phyloP scores from a whole-genome alignment of 352 stramenopile genomes.

The Elongisporangium anandrum region DNA sequence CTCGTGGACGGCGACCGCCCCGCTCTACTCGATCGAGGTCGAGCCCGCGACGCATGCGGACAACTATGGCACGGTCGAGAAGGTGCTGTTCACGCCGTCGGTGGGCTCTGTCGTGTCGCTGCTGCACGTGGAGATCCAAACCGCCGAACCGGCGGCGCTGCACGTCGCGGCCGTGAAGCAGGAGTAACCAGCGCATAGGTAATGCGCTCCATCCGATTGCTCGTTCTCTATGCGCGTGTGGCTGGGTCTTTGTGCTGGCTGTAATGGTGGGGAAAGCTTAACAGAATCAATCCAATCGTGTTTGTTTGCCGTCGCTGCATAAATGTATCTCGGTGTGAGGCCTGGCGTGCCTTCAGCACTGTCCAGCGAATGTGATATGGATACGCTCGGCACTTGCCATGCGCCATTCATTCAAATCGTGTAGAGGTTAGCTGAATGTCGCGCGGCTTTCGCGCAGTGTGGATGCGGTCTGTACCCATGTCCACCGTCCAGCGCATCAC shows the following conservation, averaged over 20 bases:
- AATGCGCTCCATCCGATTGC: not conserved
- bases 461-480: not conserved
- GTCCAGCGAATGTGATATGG: not conserved
- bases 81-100: constrained; percentile 47
- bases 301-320: not conserved
- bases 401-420: not conserved
- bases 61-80: constrained; percentile 16
- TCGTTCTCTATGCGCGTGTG: not conserved
- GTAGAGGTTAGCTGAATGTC: not conserved
- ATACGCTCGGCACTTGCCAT: not conserved
- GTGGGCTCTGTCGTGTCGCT: constrained; percentile 52
- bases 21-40: constrained; percentile 55
- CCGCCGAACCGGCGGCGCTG: constrained; percentile 23
- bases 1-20: constrained; percentile 56
- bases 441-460: too few species aligned
- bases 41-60: constrained; percentile 19
- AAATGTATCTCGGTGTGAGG: too few species aligned
- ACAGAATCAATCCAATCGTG: not conserved
- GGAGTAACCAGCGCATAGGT: constrained; percentile 15
- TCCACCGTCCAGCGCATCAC: not conserved
- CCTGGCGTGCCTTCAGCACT: not conserved
- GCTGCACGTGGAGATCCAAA: constrained; percentile 55
- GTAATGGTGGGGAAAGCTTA: too few species aligned
- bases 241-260: too few species aligned
- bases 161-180: constrained; percentile 40